These are phyloP conservation scores for Neurospora sp. DNA, from an alignment of 495 filamentous ascomycete genomes.

Conservation along the genomic window DNA sequence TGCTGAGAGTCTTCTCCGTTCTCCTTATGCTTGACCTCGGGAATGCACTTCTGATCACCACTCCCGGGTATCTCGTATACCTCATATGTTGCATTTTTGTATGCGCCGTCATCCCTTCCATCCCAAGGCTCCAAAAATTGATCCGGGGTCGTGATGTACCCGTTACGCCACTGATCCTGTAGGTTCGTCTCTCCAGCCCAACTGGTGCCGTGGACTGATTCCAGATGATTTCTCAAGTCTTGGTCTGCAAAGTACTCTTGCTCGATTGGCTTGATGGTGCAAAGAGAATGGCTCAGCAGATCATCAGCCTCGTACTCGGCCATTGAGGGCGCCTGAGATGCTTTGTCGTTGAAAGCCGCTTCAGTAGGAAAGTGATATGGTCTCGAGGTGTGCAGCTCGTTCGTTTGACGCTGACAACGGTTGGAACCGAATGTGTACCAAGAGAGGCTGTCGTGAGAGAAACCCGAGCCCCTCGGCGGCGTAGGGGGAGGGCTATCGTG, in stretches of 20 bases:
- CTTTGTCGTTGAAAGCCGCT: background rate
- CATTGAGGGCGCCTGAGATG: background rate
- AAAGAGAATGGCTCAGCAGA: background rate
- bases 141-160: background rate
- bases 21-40: conserved; percentile 16
- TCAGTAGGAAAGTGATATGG: background rate
- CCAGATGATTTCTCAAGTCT: background rate
- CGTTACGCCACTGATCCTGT: background rate
- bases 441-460: conserved; percentile 1
- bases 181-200: background rate
- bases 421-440: background rate
- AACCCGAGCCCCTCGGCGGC: conserved; percentile 8
- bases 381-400: conserved; percentile 17
- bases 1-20: background rate
- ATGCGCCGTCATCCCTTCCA: conserved; percentile 17
- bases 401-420: conserved; percentile 9
- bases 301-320: background rate
- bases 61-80: conserved; percentile 34
- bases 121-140: conserved; percentile 3
- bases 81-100: conserved; percentile 35
- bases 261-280: background rate
- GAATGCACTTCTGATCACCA: conserved; percentile 25
- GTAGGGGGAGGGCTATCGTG: conserved; percentile 4
- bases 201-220: background rate
- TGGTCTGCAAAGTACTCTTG: background rate